These are phyloP conservation scores for barley (Hordeum vulgare) DNA, from an alignment of 176 grass and related monocot species.

Conservation along the genomic window MorexV3_pseudomolecules_assembly NC_058519.1:579201513-579202012, in stretches of 20 bases:
- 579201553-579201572: neutral
- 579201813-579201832: neutral
- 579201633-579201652: neutral
- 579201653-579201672: neutral
- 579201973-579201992: neutral
- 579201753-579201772: conserved; percentile 1
- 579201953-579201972: neutral
- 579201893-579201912: neutral
- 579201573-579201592: neutral
- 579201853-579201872: neutral
- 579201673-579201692: neutral
- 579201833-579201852: neutral
- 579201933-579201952: neutral
- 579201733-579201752: neutral
- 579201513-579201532: conserved; percentile 12
- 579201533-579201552: conserved; percentile 26
- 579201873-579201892: neutral
- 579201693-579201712: neutral
- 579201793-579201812: neutral
- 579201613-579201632: conserved; percentile 1
- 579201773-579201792: neutral
- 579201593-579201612: neutral
- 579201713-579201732: neutral
- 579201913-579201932: neutral
- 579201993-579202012: neutral